Percentiles rank a stretch among this genome's conserved stretches.
These are phyloP conservation scores for Willaertia magna DNA, from an alignment of 208 protist species.

Conservation along the genomic window DNA sequence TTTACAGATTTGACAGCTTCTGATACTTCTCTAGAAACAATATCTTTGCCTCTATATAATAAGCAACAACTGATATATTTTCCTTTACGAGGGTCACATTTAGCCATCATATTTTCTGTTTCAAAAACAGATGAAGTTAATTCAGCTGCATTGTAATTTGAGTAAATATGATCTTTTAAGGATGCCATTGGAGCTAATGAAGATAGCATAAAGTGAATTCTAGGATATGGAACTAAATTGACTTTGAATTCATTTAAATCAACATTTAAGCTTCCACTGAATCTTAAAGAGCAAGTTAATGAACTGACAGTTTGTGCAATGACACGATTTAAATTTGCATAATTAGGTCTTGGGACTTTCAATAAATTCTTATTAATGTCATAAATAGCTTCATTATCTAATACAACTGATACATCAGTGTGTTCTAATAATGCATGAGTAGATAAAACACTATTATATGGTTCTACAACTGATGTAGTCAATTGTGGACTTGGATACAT, in stretches of 20 bases:
- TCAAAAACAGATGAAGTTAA: conserved; percentile 87
- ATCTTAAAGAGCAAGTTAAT: conserved; percentile 83
- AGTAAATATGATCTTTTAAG: conserved; percentile 63
- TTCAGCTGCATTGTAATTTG: conserved; percentile 77
- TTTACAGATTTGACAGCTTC: conserved; percentile 79
- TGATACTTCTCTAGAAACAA: conserved; percentile 91
- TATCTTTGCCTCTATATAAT: conserved; percentile 87
- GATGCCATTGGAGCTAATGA: conserved; percentile 82
- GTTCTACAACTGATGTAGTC: conserved; percentile 85
- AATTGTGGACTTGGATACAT: conserved; percentile 87
- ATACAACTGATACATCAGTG: conserved; percentile 75
- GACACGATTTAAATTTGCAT: conserved; percentile 87
- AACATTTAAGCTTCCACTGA: conserved; percentile 86
- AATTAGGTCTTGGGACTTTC: conserved; percentile 81
- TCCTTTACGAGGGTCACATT: conserved; percentile 83
- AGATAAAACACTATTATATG: conserved; percentile 90
- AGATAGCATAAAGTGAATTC: conserved; percentile 88
- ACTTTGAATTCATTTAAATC: conserved; percentile 92
- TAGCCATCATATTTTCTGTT: conserved; percentile 76
- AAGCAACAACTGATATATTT: conserved; percentile 94
- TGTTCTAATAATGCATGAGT: conserved; percentile 84
- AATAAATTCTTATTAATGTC: conserved; percentile 80
- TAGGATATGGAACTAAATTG: conserved; percentile 91
- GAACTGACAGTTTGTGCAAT: conserved; percentile 86
- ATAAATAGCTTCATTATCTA: conserved; percentile 93